Conservation (phyloP, 164 flowering plant species). For the Nelumbo lutea region DNA sequence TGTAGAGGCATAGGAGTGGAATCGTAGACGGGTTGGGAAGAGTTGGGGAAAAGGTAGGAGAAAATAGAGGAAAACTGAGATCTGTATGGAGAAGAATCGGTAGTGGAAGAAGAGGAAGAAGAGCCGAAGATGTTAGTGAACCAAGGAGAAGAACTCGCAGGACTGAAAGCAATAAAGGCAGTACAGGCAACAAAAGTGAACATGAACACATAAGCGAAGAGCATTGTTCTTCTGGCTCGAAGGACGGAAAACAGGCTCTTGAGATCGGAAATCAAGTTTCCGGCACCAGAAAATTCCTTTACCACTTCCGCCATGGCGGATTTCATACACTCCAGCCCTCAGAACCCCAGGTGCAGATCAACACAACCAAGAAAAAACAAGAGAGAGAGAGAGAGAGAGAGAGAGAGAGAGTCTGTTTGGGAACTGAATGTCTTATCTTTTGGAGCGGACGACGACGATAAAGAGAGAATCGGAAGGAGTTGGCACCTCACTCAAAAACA, state of each 20-base stretch:
- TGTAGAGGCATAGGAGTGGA: background rate
- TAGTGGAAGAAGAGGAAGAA: background rate
- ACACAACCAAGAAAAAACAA: no score
- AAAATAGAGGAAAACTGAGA: constrained; percentile 28
- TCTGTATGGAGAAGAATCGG: constrained; percentile 6
- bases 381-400: no score
- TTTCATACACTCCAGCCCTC: background rate
- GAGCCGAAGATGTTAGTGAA: constrained; percentile 33
- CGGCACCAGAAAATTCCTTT: constrained; percentile 38
- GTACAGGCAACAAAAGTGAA: constrained; percentile 47
- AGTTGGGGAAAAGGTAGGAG: constrained; percentile 38
- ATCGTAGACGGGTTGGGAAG: constrained; percentile 5
- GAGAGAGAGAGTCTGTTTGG: no score
- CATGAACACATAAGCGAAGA: constrained; percentile 39
- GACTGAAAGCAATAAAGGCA: constrained; percentile 42
- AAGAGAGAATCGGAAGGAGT: no score
- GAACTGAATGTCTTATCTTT: no score
- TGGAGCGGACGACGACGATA: no score
- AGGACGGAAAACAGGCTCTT: constrained; percentile 28
- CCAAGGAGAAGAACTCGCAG: constrained; percentile 45
- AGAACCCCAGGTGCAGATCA: background rate
- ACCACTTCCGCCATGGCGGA: constrained; percentile 50
- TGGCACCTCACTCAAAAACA: no score
- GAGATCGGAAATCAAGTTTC: constrained; percentile 39
- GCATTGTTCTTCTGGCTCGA: constrained; percentile 40